Percentiles rank a stretch among this genome's conserved stretches.
These are phyloP conservation scores for Jatropha curcas DNA, from an alignment of 345 rosid species.

Conservation along the genomic window DNA sequence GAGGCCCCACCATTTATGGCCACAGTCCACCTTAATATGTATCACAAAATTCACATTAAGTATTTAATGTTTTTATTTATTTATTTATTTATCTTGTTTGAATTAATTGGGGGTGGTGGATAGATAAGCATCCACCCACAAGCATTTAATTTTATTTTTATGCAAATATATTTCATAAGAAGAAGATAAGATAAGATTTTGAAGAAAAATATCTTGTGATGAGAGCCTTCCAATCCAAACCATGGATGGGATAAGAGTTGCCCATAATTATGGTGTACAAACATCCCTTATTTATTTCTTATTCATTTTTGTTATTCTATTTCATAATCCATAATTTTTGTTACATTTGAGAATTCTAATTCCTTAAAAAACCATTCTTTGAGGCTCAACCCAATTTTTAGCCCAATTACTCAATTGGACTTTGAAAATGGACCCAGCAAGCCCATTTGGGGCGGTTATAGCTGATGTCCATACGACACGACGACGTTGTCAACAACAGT, in stretches of 20 bases:
- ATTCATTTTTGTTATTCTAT: too few relatives aligned
- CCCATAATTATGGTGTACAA: not conserved
- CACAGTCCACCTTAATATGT: too few relatives aligned
- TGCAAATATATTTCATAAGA: constrained; percentile 2
- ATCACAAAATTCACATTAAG: too few relatives aligned
- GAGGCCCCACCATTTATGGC: too few relatives aligned
- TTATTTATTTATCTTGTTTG: not conserved
- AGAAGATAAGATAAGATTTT: constrained; percentile 26
- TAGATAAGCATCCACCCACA: constrained; percentile 34
- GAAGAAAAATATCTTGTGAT: not conserved
- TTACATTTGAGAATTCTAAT: not conserved
- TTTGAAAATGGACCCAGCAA: too few relatives aligned
- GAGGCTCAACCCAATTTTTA: too few relatives aligned
- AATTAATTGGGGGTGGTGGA: not conserved
- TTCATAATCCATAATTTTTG: not conserved
- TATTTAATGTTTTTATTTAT: too few relatives aligned
- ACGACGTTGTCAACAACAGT: too few relatives aligned
- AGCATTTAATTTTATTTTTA: constrained; percentile 26
- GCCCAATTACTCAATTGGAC: too few relatives aligned
- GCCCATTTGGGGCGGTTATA: too few relatives aligned
- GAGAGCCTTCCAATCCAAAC: not conserved
- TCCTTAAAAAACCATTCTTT: too few relatives aligned
- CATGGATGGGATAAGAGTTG: not conserved
- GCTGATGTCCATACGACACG: too few relatives aligned
- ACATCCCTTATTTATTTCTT: not conserved